phyloP scores from a whole-genome alignment of 306 rosid species.

The Rosa chinensis region DNA sequence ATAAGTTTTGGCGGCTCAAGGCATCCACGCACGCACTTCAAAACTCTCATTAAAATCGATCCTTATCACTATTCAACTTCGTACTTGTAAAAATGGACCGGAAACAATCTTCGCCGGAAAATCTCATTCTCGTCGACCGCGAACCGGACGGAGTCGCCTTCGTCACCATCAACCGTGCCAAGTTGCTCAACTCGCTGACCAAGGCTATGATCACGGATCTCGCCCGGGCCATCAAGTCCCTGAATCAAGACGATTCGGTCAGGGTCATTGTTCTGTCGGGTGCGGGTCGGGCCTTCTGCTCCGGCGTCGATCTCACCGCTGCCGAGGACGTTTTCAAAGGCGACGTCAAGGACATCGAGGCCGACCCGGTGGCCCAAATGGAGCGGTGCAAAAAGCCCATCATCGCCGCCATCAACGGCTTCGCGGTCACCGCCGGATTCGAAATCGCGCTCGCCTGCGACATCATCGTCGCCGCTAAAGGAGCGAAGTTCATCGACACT shows the following conservation, averaged over 20 bases:
- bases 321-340: constrained; percentile 95
- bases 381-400: constrained; percentile 81
- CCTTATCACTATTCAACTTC: not conserved
- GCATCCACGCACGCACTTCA: not conserved
- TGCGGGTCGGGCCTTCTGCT: constrained; percentile 84
- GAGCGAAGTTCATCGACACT: constrained; percentile 79
- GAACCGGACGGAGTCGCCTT: constrained; percentile 61
- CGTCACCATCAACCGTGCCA: constrained; percentile 81
- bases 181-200: constrained; percentile 75
- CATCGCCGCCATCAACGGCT: constrained; percentile 79
- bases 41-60: not conserved
- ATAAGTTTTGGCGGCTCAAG: not conserved
- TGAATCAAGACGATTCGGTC: constrained; percentile 59
- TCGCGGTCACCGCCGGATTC: constrained; percentile 92
- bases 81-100: not conserved
- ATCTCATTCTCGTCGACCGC: constrained; percentile 52
- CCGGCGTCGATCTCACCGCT: constrained; percentile 81
- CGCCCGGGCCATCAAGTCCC: constrained; percentile 61
- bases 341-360: constrained; percentile 75
- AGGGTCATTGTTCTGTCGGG: constrained; percentile 75
- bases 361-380: constrained; percentile 74
- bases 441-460: constrained; percentile 93
- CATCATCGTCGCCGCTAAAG: constrained; percentile 67
- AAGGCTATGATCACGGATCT: constrained; percentile 69
- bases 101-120: constrained; percentile 36